Evolutionary conservation across 495 filamentous ascomycete species (phyloP), one percentile per base, ranked within the genome.

Genomic region (Clavariopsis aquatica): DNA sequence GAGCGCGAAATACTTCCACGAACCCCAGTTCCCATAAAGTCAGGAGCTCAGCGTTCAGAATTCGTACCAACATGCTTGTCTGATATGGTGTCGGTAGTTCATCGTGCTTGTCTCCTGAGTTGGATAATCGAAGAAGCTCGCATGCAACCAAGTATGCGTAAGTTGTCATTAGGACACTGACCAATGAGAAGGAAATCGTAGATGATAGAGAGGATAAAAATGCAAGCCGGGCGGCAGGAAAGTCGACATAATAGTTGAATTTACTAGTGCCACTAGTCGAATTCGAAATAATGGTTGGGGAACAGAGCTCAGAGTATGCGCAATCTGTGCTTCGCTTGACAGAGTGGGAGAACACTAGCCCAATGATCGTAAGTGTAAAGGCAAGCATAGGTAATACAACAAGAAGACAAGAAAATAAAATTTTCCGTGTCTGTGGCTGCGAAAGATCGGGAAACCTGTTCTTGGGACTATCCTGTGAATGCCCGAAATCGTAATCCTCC

Each of bases 51-150:
- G 57, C 57, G 47, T 49, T 60, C 3, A 60, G 45, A 17, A 60
- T 13, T 28, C 57, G 20, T 6, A 60, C 24, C 5, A 60, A 20
- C 17, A 60, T 24, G 41, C 57, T 60, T 15, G 45, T 49, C 19
- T 60, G 57, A 51, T 60, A 49, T 9, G 57, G 57, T 19, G 15
- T 60, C 2, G 57, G 57, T 19, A 60, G 24, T 6, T 49, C n/a
- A 24, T 22, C 19, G 15, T 20, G 24, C 15, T 22, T 1, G 23
- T n/a, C 24, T 17, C 12, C 9, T 19, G 22, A 31, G 2, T 27
- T n/a, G 5, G 41, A 49, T 13, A 31, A 4, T 17, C 24, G 22
- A 23, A 60, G 57, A 17, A 60, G 43, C 15, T 38, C 19, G 5
- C 9, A 17, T 5, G 57, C 57, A 27, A 49, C 26, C 9, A 7